Base-by-base conservation (phyloP, 768 basidiomycete species). In the Amanita brunnescens region DNA sequence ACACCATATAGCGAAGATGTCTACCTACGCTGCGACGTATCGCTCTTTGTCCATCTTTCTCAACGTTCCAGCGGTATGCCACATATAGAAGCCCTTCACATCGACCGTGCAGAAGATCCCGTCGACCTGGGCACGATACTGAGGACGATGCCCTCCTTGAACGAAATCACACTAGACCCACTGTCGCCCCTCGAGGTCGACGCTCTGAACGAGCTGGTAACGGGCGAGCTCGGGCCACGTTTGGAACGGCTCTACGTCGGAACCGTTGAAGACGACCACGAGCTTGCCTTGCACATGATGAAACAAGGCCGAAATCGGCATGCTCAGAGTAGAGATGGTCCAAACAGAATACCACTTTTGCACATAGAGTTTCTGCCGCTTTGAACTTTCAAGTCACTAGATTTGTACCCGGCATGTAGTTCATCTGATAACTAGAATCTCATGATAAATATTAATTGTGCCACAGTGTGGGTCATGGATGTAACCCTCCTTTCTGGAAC, bases 11-110 rank as follows among this genome's bases (percentile, higher is more conserved):
- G 26, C 42, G 42, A 44, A 44, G 42, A 44, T 26, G 23, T 44
- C 42, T 44, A 44, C n/a, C 42, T 44, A 16, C 24, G 26, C 24
- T 44, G 42, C 42, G 42, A 44, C 42, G 42, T 16, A 16, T 44
- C 42, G 14, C 42, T 44, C 26, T 44, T 44, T 44, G 16, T 16
- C n/a, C 42, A 44, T 14, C 26, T 44, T 24, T 7, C 42, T 13
- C 42, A 29, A 29, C 42, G 26, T 44, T 44, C 42, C 16, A 29
- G 26, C 26, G 42, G 42, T 29, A 29, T 44, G 42, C 42, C 42
- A 7, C 24, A 30, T 16, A 44, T 44, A 10, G 24, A 44, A 44
- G 14, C 26, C 42, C 14, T 44, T 29, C 42, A 16, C 26, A 44
- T 44, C 26, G 42, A 44, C 14, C 42, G 42, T 29, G 42, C 42